Percentiles rank a stretch among this genome's conserved stretches.
Conservation (phyloP, 83 land plant genomes). For the Picea abies region DNA sequence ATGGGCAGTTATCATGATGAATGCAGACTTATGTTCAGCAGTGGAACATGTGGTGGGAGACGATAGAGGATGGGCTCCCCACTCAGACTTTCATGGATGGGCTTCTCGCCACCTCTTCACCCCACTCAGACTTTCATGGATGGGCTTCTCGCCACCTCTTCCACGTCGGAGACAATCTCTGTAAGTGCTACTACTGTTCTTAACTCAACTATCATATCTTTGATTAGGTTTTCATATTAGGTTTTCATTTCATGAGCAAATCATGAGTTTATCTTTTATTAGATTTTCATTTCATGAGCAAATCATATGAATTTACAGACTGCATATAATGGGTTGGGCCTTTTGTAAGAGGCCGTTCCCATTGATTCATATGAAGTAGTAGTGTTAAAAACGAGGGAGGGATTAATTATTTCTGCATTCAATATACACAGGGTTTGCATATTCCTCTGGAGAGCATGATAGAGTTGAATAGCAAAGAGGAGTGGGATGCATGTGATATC, state of each 20-base stretch:
- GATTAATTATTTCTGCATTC: no score
- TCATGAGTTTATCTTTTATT: no score
- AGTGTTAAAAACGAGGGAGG: no score
- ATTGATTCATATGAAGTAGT: no score
- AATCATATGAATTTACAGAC: no score
- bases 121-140: constrained; percentile 17
- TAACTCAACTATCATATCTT: no score
- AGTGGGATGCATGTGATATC: constrained; percentile 48
- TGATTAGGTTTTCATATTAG: constrained; percentile 11
- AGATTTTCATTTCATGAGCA: no score
- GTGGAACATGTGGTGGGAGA: constrained; percentile 57
- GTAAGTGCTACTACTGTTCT: constrained; percentile 33
- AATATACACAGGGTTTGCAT: constrained; percentile 47
- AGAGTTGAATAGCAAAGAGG: constrained; percentile 48
- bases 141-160: constrained; percentile 42
- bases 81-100: constrained; percentile 34
- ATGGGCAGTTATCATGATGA: no score
- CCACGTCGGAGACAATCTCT: constrained; percentile 55
- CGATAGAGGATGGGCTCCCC: constrained; percentile 48
- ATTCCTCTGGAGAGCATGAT: constrained; percentile 38
- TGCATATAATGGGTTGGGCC: no score
- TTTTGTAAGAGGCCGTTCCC: no score
- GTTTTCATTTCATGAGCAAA: no score
- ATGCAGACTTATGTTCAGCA: background rate
- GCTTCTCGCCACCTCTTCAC: constrained; percentile 22